Base-by-base conservation (phyloP, 495 filamentous ascomycete species). In the Lepraria neglecta region DNA sequence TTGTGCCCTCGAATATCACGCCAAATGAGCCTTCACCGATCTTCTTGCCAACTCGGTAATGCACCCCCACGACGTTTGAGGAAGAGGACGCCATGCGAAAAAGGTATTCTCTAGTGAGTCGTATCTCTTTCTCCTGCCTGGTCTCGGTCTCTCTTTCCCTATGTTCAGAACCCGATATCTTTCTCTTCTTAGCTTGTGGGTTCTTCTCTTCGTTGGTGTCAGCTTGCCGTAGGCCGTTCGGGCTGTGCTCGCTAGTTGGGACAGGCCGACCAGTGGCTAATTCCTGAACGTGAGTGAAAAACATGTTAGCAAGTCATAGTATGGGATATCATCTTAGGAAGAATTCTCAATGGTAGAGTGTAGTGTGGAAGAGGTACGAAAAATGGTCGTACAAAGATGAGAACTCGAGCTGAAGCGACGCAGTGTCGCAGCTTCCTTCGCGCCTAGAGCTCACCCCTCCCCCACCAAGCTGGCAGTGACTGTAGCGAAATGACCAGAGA, bases 41-140 rank as follows among this genome's bases (percentile, higher is more conserved):
- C 76, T 99, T 99, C 83, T 97, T 99, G 64, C 94, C 94, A 58
- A 99, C 94, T 64, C 95, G 83, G 74, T 99, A 99, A 80, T 99
- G 94, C 64, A 99, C 94, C 67, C 94, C 94, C 63, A 99, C 94
- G 65, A 99, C 94, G 75, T 99, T 99, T 47, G 90, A 96, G 50
- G 91, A 96, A 45, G 90, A 92, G 65, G 91, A 96, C 44, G 92
- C 87, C 90, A 97, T 97, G 24, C 38, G 47, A 52, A 14, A 11
- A 30, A 60, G 2, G 17, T 35, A 6, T 40, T 53, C 35, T 10
- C 38, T n/a, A 7, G 38, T 51, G 4, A 53, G 28, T 30, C 47
- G 33, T 30, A 60, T 30, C 38, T 42, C 38, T 44, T 46, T 60
- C 4, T 53, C 48, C 15, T 60, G 58, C 14, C 6, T 17, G 6